These are phyloP conservation scores for Xerocomus nothofagi DNA, from an alignment of 1,284 basidiomycete genomes.

Conservation along the genomic window DNA sequence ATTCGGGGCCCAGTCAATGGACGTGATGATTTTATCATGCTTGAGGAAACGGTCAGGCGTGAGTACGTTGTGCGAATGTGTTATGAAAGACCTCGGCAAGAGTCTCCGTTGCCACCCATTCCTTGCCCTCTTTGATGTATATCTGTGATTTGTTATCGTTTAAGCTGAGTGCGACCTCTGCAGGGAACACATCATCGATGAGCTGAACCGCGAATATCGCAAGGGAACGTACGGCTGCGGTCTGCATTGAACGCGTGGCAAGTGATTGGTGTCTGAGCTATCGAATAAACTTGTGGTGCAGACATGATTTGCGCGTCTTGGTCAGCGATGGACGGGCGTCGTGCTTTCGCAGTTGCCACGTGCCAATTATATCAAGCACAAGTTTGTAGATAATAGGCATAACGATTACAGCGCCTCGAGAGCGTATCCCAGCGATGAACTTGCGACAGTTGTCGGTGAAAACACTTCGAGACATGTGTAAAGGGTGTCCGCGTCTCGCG, in stretches of 20 bases:
- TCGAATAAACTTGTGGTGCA: slow-evolving; percentile 71
- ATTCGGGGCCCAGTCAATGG: slow-evolving; percentile 97
- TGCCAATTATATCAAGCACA: too few relatives aligned
- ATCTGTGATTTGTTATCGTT: slow-evolving; percentile 92
- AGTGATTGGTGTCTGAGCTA: slow-evolving; percentile 84
- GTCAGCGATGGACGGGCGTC: not conserved
- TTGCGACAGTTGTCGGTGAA: not conserved
- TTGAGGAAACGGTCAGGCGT: slow-evolving; percentile 34
- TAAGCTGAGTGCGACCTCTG: slow-evolving; percentile 90
- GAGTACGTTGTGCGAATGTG: not conserved
- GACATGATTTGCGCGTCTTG: slow-evolving; percentile 51
- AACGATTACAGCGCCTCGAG: not conserved
- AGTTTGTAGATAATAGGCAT: not conserved
- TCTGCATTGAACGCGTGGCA: slow-evolving; percentile 93
- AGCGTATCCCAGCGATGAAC: not conserved
- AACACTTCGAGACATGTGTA: not conserved
- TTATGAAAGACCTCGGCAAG: slow-evolving; percentile 74
- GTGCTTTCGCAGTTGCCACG: slow-evolving; percentile 9
- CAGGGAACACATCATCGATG: slow-evolving; percentile 12
- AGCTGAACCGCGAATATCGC: slow-evolving; percentile 3
- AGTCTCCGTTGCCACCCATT: slow-evolving; percentile 80
- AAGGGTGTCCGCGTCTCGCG: not conserved
- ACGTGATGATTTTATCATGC: slow-evolving; percentile 99
- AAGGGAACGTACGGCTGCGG: slow-evolving; percentile 65
- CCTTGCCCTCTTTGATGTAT: slow-evolving; percentile 62